phyloP scores from a whole-genome alignment of 805 yeast genomes.

The Candida quercuum region DNA sequence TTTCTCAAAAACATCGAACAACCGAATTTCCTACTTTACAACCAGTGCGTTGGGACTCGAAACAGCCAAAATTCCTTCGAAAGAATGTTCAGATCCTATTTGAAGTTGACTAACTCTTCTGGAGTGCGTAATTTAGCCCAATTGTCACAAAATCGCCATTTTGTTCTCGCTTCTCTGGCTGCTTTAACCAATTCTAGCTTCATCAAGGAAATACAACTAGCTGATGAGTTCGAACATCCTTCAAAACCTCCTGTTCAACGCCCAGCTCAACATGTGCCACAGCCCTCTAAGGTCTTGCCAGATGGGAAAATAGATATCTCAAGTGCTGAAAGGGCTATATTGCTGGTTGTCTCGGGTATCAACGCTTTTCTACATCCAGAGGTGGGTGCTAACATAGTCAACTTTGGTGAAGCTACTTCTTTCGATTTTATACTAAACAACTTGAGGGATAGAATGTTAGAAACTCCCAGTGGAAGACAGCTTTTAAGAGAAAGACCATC shows the following conservation, averaged over 20 bases:
- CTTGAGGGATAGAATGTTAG: constrained; percentile 68
- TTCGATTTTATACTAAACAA: constrained; percentile 56
- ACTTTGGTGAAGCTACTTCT: constrained; percentile 89
- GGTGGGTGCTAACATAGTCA: constrained; percentile 68
- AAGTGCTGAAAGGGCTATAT: constrained; percentile 50
- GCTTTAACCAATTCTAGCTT: constrained; percentile 18
- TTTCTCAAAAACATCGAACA: no score
- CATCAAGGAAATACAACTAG: constrained; percentile 45
- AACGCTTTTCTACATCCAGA: constrained; percentile 78
- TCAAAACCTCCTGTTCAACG: constrained; percentile 13
- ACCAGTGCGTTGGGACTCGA: no score
- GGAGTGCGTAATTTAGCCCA: neutral
- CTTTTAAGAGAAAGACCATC: constrained; percentile 78
- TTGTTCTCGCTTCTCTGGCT: constrained; percentile 15
- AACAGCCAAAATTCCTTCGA: no score
- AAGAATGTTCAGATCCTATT: neutral
- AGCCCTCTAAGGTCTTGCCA: constrained; percentile 50
- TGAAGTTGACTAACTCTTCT: neutral
- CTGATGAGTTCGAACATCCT: constrained; percentile 54
- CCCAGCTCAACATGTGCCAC: neutral
- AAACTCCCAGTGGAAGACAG: constrained; percentile 69
- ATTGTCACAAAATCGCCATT: constrained; percentile 3
- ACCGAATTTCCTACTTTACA: no score
- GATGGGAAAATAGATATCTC: constrained; percentile 73
- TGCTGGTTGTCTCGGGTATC: constrained; percentile 69